Evolutionary conservation across 139 green algal genomes (phyloP), one percentile per base, ranked within the genome.

Genomic region (Ettlia oleoabundans): DNA sequence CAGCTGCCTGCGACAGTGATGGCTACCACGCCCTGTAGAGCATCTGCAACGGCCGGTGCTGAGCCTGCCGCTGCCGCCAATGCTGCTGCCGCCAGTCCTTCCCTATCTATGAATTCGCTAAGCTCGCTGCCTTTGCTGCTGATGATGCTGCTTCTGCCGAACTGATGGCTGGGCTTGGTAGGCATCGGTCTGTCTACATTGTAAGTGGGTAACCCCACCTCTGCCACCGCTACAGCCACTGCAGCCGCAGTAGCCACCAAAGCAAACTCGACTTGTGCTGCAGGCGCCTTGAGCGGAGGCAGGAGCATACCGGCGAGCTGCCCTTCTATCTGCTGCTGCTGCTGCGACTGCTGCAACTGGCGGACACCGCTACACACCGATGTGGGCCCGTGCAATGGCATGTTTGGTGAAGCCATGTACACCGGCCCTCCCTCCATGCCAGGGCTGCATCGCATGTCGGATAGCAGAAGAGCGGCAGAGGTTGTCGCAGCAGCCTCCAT

Each of bases 341-440:
- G 43, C 53, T 64, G 62, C 61, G 1, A 22, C 32, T 71, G 42
- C 76, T 64, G 37, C 2, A 1, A 24, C 15, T 41, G 52, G 21
- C 66, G 55, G 41, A 4, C n/a, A n/a, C n/a, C n/a, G n/a, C n/a
- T n/a, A n/a, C n/a, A n/a, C n/a, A n/a, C n/a, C n/a, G 28, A 26
- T 30, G 41, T 28, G 33, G 42, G 9, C 15, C 15, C 43, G 5
- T 1, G n/a, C 18, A 32, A 47, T 8, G 21, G 41, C 69, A 21
- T 40, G 15, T 22, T 38, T 7, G 10, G 38, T 22, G 55, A 2
- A 9, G 38, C 42, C 0, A n/a, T 43, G n/a, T 76, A 58, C 2
- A 95, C 85, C 2, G 86, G 70, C 0, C 69, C 90, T 0, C 93
- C 92, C 62, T 96, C 93, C 89, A 96, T 93, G 35, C 93, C 93